Conservation (phyloP, 305 asterid species). For the Withania somnifera region DNA sequence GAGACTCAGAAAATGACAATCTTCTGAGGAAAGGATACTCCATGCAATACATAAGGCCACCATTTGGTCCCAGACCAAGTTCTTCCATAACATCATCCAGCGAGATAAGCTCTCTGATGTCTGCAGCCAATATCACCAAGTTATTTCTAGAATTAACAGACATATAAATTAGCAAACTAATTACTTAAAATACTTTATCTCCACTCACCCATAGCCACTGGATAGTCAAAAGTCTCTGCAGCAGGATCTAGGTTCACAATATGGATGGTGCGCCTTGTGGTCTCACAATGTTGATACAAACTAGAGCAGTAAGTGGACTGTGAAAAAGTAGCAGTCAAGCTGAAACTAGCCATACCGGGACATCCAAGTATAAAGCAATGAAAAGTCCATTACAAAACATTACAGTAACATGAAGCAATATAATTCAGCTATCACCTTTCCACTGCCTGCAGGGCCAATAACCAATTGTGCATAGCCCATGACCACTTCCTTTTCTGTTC, state of each 20-base stretch:
- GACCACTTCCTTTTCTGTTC: constrained; percentile 14
- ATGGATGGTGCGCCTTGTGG: constrained; percentile 63
- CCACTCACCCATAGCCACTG: constrained; percentile 79
- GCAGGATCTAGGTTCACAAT: constrained; percentile 93
- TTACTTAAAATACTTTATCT: not conserved
- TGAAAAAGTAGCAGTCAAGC: not conserved
- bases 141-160: not conserved
- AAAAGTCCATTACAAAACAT: not conserved
- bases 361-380: not conserved
- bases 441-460: constrained; percentile 98
- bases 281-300: constrained; percentile 69
- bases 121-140: constrained; percentile 25
- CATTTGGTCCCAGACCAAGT: constrained; percentile 90
- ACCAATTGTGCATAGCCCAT: constrained; percentile 97
- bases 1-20: not conserved
- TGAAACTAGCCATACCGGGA: not conserved
- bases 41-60: constrained; percentile 96
- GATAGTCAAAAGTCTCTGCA: constrained; percentile 89
- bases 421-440: constrained; percentile 47
- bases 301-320: constrained; percentile 95
- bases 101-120: constrained; percentile 73
- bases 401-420: not conserved
- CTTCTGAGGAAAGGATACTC: constrained; percentile 50
- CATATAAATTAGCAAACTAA: not conserved
- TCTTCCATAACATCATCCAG: constrained; percentile 97